Conservation (phyloP, 2,329 filamentous ascomycete genomes). For the Fusarium agapanthi region DNA sequence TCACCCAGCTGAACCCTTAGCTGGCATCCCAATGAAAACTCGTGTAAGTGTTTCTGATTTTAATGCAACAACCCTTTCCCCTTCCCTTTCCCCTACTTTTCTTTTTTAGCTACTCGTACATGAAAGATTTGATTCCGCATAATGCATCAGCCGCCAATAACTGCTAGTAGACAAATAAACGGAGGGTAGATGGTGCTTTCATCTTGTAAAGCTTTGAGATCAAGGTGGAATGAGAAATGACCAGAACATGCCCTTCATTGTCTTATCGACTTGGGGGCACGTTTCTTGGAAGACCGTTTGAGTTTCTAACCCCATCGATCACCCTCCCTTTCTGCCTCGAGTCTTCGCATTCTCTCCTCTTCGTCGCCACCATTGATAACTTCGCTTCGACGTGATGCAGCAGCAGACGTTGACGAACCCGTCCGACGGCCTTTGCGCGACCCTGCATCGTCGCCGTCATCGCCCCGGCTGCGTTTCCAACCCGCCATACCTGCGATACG, state of each 20-base stretch:
- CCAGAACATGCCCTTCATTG: conserved; percentile 5
- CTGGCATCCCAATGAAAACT: conserved; percentile 1
- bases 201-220: neutral
- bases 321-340: conserved; percentile 68
- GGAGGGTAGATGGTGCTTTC: neutral
- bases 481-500: conserved; percentile 65
- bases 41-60: conserved; percentile 7
- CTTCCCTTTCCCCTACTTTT: neutral
- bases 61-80: neutral
- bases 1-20: neutral
- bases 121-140: neutral
- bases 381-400: conserved; percentile 55
- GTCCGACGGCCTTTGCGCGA: conserved; percentile 54
- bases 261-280: neutral
- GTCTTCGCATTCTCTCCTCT: conserved; percentile 62
- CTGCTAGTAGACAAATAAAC: conserved; percentile 6
- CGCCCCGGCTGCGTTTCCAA: conserved; percentile 61
- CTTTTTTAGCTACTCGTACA: conserved; percentile 28
- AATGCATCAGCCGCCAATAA: conserved; percentile 19
- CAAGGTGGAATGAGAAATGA: neutral
- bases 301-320: conserved; percentile 55
- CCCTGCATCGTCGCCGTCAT: conserved; percentile 49
- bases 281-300: conserved; percentile 7
- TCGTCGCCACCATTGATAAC: conserved; percentile 57
- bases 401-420: conserved; percentile 39